Percentiles rank a stretch among this genome's conserved stretches.
Evolutionary conservation across 805 yeast species (phyloP).

Genomic region (Metschnikowia borealis): DNA sequence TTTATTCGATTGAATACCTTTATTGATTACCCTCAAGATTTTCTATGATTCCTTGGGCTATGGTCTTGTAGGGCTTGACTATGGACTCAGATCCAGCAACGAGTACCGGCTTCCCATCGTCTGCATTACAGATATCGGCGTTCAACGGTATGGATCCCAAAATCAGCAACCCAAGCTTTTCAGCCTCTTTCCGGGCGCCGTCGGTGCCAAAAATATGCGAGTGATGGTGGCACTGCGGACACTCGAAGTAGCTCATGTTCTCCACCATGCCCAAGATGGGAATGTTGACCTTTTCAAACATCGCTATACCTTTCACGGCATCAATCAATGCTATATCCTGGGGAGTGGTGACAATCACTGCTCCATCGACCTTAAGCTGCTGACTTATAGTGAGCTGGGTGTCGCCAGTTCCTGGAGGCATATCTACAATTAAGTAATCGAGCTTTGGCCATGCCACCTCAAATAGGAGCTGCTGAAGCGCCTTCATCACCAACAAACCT

Average conservation of each 20-base stretch:
- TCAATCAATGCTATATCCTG: constrained; percentile 82
- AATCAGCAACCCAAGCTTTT: constrained; percentile 43
- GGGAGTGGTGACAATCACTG: constrained; percentile 79
- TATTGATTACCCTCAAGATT: constrained; percentile 6
- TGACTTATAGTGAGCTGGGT: constrained; percentile 81
- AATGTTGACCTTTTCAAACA: constrained; percentile 68
- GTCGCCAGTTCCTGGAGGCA: constrained; percentile 94
- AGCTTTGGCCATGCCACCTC: constrained; percentile 72
- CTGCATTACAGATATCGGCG: constrained; percentile 57
- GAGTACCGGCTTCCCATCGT: constrained; percentile 62
- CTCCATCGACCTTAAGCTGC: constrained; percentile 70
- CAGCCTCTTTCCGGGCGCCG: constrained; percentile 52
- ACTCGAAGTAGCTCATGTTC: constrained; percentile 73
- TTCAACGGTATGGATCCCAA: constrained; percentile 68
- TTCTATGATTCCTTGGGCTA: constrained; percentile 40
- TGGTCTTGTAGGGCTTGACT: constrained; percentile 42
- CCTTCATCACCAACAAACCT: constrained; percentile 84
- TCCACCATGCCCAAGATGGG: constrained; percentile 77
- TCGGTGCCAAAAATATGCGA: constrained; percentile 71
- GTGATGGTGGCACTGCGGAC: constrained; percentile 73
- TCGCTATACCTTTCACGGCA: constrained; percentile 72
- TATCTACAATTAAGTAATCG: constrained; percentile 69
- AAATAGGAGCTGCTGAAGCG: constrained; percentile 75
- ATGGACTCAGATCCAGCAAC: constrained; percentile 35
- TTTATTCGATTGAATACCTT: too few relatives aligned